Conservation (phyloP, 164 flowering plant species). For the Chimonanthus salicifolius region DNA sequence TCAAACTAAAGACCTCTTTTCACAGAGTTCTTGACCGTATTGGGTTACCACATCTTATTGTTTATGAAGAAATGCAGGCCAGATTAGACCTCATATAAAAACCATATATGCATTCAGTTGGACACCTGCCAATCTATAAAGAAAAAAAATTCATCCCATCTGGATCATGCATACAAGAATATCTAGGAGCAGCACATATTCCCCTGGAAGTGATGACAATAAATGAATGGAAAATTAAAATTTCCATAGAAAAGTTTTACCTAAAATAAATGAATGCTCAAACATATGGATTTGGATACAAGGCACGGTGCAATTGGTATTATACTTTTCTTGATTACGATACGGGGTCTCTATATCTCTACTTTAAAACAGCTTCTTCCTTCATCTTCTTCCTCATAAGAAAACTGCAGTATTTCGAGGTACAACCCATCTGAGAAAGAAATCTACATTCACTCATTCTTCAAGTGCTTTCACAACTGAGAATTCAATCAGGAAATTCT, state of each 20-base stretch:
- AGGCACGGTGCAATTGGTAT: background rate
- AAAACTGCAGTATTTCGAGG: slow-evolving; percentile 1
- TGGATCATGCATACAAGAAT: too few relatives aligned
- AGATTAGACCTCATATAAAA: too few relatives aligned
- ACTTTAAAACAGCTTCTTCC: background rate
- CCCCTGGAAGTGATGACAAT: too few relatives aligned
- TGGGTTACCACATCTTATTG: too few relatives aligned
- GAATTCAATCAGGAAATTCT: slow-evolving; percentile 6
- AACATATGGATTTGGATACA: background rate
- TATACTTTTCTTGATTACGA: background rate
- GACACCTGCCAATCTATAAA: too few relatives aligned
- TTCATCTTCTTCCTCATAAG: background rate
- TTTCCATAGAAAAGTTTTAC: background rate
- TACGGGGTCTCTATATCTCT: background rate
- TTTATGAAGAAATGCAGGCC: too few relatives aligned
- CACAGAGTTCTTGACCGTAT: too few relatives aligned
- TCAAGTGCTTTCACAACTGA: background rate
- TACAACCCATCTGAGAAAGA: background rate
- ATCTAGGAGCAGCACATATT: too few relatives aligned
- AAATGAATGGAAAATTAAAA: background rate
- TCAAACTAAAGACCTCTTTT: too few relatives aligned
- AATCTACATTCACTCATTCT: background rate
- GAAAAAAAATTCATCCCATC: too few relatives aligned
- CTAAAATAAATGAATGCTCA: slow-evolving; percentile 7
- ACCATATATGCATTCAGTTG: too few relatives aligned